Conservation (phyloP, 2,329 filamentous ascomycete genomes). For the Metarhizium brunneum region DNA sequence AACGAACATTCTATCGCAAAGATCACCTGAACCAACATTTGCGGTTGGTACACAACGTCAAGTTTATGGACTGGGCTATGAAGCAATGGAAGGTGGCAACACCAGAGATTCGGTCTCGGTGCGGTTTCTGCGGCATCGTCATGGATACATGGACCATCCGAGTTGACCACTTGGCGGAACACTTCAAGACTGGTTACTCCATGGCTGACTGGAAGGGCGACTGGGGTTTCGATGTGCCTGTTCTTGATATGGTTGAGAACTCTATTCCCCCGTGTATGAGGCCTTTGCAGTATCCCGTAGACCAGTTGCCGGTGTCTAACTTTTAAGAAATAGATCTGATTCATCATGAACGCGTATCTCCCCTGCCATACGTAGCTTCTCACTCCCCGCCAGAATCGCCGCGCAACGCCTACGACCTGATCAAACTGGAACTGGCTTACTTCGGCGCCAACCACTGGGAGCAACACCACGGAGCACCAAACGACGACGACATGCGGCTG, state of each 20-base stretch:
- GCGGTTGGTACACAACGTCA: slow-evolving; percentile 52
- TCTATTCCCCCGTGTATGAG: slow-evolving; percentile 56
- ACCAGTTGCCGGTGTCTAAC: slow-evolving; percentile 30
- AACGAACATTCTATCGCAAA: slow-evolving; percentile 58
- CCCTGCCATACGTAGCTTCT: slow-evolving; percentile 43
- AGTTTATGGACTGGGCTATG: slow-evolving; percentile 56
- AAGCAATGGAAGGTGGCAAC: slow-evolving; percentile 51
- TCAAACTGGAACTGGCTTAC: slow-evolving; percentile 48
- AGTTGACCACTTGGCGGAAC: slow-evolving; percentile 56
- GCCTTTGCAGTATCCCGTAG: slow-evolving; percentile 25
- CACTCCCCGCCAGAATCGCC: slow-evolving; percentile 34
- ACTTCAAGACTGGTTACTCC: slow-evolving; percentile 56
- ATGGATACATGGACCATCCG: slow-evolving; percentile 53
- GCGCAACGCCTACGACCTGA: slow-evolving; percentile 50
- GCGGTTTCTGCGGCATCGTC: slow-evolving; percentile 55
- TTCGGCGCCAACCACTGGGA: slow-evolving; percentile 38
- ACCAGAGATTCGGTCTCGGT: slow-evolving; percentile 52
- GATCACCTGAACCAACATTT: slow-evolving; percentile 60
- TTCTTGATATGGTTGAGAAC: slow-evolving; percentile 56
- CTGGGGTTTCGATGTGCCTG: slow-evolving; percentile 55
- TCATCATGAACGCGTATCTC: slow-evolving; percentile 50
- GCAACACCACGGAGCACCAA: slow-evolving; percentile 29
- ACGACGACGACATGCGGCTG: slow-evolving; percentile 44
- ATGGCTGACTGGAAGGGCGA: slow-evolving; percentile 64
- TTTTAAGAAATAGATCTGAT: slow-evolving; percentile 46